phyloP scores from a whole-genome alignment of 768 basidiomycete genomes.

The Fistulinella prunicolor region DNA sequence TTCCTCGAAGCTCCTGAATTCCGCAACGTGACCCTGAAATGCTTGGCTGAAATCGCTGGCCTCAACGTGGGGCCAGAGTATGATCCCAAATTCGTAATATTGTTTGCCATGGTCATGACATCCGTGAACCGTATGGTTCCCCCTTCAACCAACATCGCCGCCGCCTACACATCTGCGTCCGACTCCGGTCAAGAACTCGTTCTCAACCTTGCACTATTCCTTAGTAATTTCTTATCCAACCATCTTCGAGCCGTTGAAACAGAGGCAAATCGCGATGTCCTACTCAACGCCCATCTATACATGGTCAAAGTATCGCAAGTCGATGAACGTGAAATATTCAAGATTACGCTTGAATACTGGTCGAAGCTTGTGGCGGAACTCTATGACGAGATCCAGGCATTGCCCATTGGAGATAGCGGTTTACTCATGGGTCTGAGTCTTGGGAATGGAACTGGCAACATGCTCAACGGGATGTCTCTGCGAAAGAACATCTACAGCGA shows the following conservation, averaged over 20 bases:
- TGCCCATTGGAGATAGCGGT: slow-evolving; percentile 85
- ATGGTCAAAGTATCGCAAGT: slow-evolving; percentile 98
- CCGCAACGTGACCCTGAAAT: slow-evolving; percentile 95
- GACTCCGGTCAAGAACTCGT: slow-evolving; percentile 97
- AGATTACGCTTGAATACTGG: slow-evolving; percentile 99
- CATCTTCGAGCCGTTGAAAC: slow-evolving; percentile 95
- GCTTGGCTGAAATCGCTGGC: slow-evolving; percentile 93
- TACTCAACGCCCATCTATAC: slow-evolving; percentile 95
- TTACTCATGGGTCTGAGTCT: slow-evolving; percentile 87
- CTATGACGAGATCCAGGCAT: slow-evolving; percentile 93
- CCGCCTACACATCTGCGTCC: slow-evolving; percentile 84
- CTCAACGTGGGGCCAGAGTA: slow-evolving; percentile 95
- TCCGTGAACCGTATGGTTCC: slow-evolving; percentile 96
- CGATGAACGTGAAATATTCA: slow-evolving; percentile 98
- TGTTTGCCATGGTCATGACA: slow-evolving; percentile 99
- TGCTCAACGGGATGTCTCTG: slow-evolving; percentile 75
- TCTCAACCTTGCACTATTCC: slow-evolving; percentile 95
- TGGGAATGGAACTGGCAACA: slow-evolving; percentile 56
- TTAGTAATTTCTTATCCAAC: slow-evolving; percentile 91
- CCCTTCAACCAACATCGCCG: slow-evolving; percentile 90
- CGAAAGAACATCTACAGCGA: slow-evolving; percentile 96
- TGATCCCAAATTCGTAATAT: slow-evolving; percentile 94
- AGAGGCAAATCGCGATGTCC: slow-evolving; percentile 82
- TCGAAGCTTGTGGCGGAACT: slow-evolving; percentile 91
- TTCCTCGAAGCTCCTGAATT: slow-evolving; percentile 97